Percentiles rank a stretch among this genome's conserved stretches.
Evolutionary conservation across 768 basidiomycete genomes (phyloP).

Genomic region (Mrakia hoshinonis): DNA sequence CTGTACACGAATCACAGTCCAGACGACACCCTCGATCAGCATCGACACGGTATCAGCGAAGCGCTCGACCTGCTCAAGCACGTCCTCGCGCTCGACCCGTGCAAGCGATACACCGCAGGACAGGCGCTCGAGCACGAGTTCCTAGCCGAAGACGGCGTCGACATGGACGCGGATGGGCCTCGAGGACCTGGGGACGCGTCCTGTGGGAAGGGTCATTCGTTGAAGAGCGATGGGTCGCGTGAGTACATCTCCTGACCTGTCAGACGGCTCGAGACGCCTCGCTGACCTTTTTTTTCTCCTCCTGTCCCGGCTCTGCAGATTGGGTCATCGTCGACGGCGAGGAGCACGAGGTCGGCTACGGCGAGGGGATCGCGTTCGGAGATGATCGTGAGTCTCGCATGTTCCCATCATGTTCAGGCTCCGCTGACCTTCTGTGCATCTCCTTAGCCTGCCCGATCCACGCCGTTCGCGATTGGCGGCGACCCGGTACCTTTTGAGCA

Average conservation of each 20-base stretch:
- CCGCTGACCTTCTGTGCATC: too few species aligned
- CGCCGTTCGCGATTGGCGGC: conserved; percentile 5
- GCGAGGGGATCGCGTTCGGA: conserved; percentile 25
- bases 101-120: conserved; percentile 65
- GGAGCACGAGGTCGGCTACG: conserved; percentile 24
- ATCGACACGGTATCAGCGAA: conserved; percentile 51
- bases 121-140: conserved; percentile 73
- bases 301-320: neutral
- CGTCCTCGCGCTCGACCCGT: conserved; percentile 67
- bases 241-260: neutral
- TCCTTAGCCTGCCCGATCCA: conserved; percentile 27
- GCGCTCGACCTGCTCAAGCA: conserved; percentile 68
- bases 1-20: conserved; percentile 37
- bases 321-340: conserved; percentile 12
- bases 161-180: conserved; percentile 38
- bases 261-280: neutral
- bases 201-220: conserved; percentile 8
- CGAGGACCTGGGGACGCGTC: conserved; percentile 19
- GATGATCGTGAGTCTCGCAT: conserved; percentile 14
- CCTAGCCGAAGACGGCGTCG: conserved; percentile 47
- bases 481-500: neutral
- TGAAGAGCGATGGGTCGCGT: conserved; percentile 13
- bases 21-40: conserved; percentile 49
- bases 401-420: too few species aligned
- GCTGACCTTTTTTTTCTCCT: neutral